Evolutionary conservation across 129 eudicot genomes (phyloP).

Genomic region (Artemisia tridentata): DNA sequence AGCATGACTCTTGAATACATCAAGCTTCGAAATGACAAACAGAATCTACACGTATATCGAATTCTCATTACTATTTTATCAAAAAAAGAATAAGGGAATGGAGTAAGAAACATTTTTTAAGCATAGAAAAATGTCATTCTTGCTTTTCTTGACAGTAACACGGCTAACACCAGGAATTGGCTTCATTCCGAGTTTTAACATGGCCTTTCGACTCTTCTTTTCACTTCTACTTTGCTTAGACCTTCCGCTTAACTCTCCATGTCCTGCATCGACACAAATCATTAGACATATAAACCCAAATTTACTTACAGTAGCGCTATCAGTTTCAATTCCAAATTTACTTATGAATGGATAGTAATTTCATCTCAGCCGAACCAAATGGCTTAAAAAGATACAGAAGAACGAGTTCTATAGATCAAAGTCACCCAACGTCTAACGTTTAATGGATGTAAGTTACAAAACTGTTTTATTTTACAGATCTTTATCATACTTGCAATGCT

Average conservation of each 20-base stretch:
- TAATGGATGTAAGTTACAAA: no score
- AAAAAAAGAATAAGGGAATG: no score
- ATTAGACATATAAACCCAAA: neutral
- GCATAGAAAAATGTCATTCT: constrained; percentile 14
- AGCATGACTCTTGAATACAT: constrained; percentile 13
- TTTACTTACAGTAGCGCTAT: no score
- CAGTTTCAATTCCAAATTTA: no score
- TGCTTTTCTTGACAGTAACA: constrained; percentile 32
- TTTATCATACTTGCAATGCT: no score
- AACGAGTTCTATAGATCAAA: no score
- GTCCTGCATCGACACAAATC: constrained; percentile 22
- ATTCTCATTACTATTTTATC: neutral
- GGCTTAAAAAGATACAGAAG: no score
- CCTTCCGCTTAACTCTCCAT: constrained; percentile 25
- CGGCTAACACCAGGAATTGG: constrained; percentile 34
- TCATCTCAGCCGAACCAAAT: no score
- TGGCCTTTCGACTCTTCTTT: constrained; percentile 35
- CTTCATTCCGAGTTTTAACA: constrained; percentile 39
- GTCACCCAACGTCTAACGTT: no score
- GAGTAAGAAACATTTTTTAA: no score
- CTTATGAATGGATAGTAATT: no score
- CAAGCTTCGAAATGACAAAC: constrained; percentile 9
- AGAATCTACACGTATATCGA: neutral
- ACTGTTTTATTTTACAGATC: no score
- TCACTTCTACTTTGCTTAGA: constrained; percentile 38